These are phyloP conservation scores for Trametes hirsuta DNA, from an alignment of 1,284 basidiomycete species.

Conservation along the genomic window DNA sequence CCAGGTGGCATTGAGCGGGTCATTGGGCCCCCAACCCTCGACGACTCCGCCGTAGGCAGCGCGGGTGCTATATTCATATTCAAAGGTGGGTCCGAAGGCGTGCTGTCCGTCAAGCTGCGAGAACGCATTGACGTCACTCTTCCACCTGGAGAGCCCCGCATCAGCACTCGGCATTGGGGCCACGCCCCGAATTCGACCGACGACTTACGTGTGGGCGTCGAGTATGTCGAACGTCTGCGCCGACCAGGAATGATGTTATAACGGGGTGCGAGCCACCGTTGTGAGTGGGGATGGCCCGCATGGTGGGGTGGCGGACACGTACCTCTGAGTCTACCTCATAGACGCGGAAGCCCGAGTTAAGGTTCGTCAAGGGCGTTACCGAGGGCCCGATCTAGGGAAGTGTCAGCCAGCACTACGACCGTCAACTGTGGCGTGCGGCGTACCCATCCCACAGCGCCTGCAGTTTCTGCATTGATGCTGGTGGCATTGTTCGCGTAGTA, in stretches of 20 bases:
- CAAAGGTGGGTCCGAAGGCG: constrained; percentile 66
- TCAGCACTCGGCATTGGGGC: not conserved
- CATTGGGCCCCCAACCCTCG: constrained; percentile 60
- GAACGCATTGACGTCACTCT: constrained; percentile 61
- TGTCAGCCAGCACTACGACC: not conserved
- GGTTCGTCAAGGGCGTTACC: constrained; percentile 71
- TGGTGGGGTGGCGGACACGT: constrained; percentile 36
- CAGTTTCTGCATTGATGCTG: constrained; percentile 57
- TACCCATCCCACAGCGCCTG: constrained; percentile 60
- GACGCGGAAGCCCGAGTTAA: constrained; percentile 81
- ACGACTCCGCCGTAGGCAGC: constrained; percentile 67
- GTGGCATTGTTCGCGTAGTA: constrained; percentile 80
- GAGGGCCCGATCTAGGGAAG: constrained; percentile 61
- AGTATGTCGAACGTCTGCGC: constrained; percentile 71
- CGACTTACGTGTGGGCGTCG: constrained; percentile 70
- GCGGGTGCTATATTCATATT: constrained; percentile 75
- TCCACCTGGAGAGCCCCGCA: constrained; percentile 50
- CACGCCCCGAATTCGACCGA: constrained; percentile 9
- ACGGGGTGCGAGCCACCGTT: not conserved
- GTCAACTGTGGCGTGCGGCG: constrained; percentile 11
- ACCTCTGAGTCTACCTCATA: constrained; percentile 80
- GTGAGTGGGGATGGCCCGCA: not conserved
- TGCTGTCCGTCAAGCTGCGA: constrained; percentile 55
- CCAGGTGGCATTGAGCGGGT: constrained; percentile 83
- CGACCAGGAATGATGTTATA: not conserved